phyloP scores from a whole-genome alignment of 257 asterid species.

The Schizonepeta tenuifolia region DNA sequence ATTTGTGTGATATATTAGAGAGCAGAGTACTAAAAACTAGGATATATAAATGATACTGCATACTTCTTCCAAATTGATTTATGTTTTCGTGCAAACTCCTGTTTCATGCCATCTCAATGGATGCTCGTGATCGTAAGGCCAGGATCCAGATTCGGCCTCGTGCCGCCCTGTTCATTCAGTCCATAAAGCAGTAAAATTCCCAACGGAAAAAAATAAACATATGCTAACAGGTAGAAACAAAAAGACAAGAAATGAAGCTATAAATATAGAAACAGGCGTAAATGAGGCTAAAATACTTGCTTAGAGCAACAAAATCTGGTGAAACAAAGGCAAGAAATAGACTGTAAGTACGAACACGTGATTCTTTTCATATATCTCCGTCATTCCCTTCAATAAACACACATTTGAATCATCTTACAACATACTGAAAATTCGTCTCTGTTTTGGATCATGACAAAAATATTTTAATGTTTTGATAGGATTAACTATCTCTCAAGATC shows the following conservation, averaged over 20 bases:
- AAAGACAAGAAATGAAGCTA: no score
- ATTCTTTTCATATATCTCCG: background rate
- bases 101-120: background rate
- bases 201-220: background rate
- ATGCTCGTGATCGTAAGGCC: background rate
- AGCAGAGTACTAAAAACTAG: conserved; percentile 16
- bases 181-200: background rate
- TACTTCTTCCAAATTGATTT: background rate
- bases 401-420: background rate
- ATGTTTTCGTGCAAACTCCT: background rate
- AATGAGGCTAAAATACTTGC: background rate
- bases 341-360: background rate
- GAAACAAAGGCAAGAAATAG: background rate
- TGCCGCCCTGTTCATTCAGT: conserved; percentile 1
- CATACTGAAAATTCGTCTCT: background rate
- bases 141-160: conserved; percentile 3
- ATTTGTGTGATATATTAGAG: background rate
- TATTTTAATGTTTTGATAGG: background rate
- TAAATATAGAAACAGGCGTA: background rate
- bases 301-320: conserved; percentile 5
- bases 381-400: background rate
- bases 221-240: no score
- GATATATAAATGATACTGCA: conserved; percentile 3
- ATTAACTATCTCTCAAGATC: background rate
- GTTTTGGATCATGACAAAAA: background rate